A percentile compares a stretch with the other conserved stretches of the same genome.
These are phyloP conservation scores for Oryza glumipatula DNA, from an alignment of 176 grass and related monocot species.

Conservation along the genomic window DNA sequence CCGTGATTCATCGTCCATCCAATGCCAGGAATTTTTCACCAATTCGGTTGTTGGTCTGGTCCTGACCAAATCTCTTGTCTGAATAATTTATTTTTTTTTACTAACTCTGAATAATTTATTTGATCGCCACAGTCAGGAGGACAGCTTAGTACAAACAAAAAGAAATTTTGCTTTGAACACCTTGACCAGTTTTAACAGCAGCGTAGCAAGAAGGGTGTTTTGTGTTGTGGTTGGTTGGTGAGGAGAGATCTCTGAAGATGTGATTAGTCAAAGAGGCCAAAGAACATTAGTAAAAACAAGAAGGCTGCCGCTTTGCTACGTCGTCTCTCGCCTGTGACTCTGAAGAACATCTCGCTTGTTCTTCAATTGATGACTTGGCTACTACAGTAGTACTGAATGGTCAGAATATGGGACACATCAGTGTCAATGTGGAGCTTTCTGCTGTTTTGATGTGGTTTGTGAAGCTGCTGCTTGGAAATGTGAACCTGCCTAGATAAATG, in stretches of 20 bases:
- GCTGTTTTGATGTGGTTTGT: background rate
- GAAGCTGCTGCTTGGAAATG: background rate
- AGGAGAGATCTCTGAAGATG: background rate
- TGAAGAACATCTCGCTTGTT: background rate
- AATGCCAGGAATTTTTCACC: background rate
- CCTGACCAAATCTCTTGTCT: background rate
- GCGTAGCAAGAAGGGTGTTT: background rate
- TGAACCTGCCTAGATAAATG: background rate
- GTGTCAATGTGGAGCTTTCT: background rate
- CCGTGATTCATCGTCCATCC: background rate
- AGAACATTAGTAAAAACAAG: background rate
- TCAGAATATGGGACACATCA: background rate
- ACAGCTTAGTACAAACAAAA: background rate
- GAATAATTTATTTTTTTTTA: background rate
- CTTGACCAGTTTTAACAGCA: background rate
- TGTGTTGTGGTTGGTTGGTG: slow-evolving; percentile 2
- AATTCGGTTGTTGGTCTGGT: background rate
- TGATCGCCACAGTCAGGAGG: background rate
- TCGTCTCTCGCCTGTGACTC: background rate
- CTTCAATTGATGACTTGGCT: background rate
- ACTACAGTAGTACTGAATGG: background rate
- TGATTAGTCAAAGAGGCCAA: background rate
- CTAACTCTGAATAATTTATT: too few species aligned
- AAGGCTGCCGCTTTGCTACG: background rate
- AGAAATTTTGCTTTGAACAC: background rate